Conservation (phyloP, 306 rosid species). For the Pterocarpus santalinus region DNA sequence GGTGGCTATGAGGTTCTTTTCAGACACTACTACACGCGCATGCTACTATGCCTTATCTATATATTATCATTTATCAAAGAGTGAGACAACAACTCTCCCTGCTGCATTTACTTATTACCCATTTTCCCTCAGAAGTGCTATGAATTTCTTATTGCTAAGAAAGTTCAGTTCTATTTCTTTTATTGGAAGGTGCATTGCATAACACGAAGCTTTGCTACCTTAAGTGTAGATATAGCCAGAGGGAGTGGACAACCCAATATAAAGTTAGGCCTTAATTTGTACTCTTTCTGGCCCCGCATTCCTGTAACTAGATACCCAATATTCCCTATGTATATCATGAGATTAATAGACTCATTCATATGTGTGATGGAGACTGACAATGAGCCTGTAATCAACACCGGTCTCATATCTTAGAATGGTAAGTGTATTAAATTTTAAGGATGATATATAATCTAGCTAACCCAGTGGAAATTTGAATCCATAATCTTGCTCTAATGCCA, state of each 20-base stretch:
- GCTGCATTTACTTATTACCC: neutral
- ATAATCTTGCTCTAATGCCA: too few species aligned
- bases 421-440: too few species aligned
- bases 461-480: too few species aligned
- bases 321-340: conserved; percentile 21
- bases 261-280: neutral
- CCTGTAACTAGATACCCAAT: neutral
- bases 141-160: neutral
- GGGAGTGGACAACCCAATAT: conserved; percentile 5
- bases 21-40: conserved; percentile 22
- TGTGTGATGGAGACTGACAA: neutral
- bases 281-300: neutral
- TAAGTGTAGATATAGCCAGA: neutral
- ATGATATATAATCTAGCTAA: too few species aligned
- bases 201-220: conserved; percentile 52
- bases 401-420: too few species aligned
- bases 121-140: neutral
- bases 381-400: too few species aligned
- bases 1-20: conserved; percentile 27
- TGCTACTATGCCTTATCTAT: conserved; percentile 34
- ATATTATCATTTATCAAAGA: neutral
- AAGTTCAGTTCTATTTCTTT: neutral
- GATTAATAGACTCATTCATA: neutral
- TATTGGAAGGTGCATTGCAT: conserved; percentile 46
- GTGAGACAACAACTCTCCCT: neutral